Evolutionary conservation across 169 alveolate species (phyloP), one percentile per base, ranked within the genome.

Genomic region (Cyclospora cayetanensis): DNA sequence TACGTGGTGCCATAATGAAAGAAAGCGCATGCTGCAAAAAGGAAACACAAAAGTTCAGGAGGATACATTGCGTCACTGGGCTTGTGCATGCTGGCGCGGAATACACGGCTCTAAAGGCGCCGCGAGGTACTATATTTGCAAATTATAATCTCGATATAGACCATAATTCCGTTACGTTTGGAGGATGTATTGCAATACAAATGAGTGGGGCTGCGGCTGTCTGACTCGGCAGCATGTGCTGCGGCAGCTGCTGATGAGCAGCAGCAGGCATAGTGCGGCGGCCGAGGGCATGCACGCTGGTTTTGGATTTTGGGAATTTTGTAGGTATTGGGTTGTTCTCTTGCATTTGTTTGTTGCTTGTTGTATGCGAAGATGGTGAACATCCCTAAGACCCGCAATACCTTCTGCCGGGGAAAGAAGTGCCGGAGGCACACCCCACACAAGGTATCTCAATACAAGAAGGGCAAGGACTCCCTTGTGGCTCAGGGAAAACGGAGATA

Each of bases 401-500:
- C 95, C 79, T 84, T 60, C 72, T 90, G 94, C 93, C 52, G 46
- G 74, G 68, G 92, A 72, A 89, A 89, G 37, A 68, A 83, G 91
- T 94, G 95, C 95, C 89, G 86, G 68, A 86, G 63, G 91, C 95
- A 94, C 94, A 92, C 93, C 22, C 91, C 91, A 37, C 95, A 94
- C 93, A 98, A 98, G 96, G 99, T 98, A 74, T 96, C 99, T 91
- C 99, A 98, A 95, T 98, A 99, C 98, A 99, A 92, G 82, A 92
- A 86, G 53, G 92, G 99, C 91, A 98, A 98, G 96, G 99, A 98
- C 94, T 97, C 99, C 87, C 92, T 96, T 68, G 96, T 95, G 92
- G 99, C 98, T 55, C 99, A 98, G 96, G 99, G 99, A 93, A 98
- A 98, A 95, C 96, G 99, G 91, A 98, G 99, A 94, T 99, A 99